A percentile compares a stretch with the other conserved stretches of the same genome.
Conservation (phyloP, 2,329 filamentous ascomycete species). For the Fusarium pseudograminearum region DNA sequence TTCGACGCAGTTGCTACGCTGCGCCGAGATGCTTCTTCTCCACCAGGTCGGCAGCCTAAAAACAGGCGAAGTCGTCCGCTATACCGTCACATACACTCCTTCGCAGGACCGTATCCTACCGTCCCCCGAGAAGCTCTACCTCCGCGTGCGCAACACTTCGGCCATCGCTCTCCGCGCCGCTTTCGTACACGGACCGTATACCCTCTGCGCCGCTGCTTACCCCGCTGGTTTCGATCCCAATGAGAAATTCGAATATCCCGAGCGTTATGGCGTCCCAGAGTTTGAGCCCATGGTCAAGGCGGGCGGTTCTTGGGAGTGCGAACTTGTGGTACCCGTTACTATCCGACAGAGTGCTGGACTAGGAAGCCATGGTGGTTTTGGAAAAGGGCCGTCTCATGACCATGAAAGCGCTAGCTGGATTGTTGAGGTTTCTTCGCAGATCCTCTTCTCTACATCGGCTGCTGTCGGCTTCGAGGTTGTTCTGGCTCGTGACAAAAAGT, state of each 20-base stretch:
- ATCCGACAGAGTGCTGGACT: slow-evolving; percentile 74
- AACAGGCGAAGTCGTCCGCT: slow-evolving; percentile 93
- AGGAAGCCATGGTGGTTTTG: slow-evolving; percentile 60
- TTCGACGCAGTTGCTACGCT: slow-evolving; percentile 18
- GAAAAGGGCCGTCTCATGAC: slow-evolving; percentile 59
- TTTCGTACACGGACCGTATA: slow-evolving; percentile 96
- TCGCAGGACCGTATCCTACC: slow-evolving; percentile 90
- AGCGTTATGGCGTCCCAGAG: slow-evolving; percentile 81
- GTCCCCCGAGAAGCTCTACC: slow-evolving; percentile 80
- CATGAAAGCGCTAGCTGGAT: slow-evolving; percentile 81
- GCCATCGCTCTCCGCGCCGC: slow-evolving; percentile 91
- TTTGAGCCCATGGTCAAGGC: slow-evolving; percentile 98
- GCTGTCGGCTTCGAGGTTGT: slow-evolving; percentile 89
- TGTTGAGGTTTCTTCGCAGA: slow-evolving; percentile 90
- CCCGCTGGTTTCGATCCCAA: slow-evolving; percentile 87
- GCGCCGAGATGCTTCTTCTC: slow-evolving; percentile 79
- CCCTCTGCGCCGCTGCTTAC: slow-evolving; percentile 86
- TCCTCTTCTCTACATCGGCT: slow-evolving; percentile 91
- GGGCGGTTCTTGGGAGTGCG: slow-evolving; percentile 85
- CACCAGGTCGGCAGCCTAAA: slow-evolving; percentile 93
- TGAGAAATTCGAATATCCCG: slow-evolving; percentile 76
- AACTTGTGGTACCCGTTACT: slow-evolving; percentile 82
- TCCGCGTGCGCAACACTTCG: slow-evolving; percentile 92
- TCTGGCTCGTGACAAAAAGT: slow-evolving; percentile 87
- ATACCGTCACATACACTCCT: slow-evolving; percentile 91